These are phyloP conservation scores for Eucalyptus lansdowneana DNA, from an alignment of 345 rosid species.

Conservation along the genomic window DNA sequence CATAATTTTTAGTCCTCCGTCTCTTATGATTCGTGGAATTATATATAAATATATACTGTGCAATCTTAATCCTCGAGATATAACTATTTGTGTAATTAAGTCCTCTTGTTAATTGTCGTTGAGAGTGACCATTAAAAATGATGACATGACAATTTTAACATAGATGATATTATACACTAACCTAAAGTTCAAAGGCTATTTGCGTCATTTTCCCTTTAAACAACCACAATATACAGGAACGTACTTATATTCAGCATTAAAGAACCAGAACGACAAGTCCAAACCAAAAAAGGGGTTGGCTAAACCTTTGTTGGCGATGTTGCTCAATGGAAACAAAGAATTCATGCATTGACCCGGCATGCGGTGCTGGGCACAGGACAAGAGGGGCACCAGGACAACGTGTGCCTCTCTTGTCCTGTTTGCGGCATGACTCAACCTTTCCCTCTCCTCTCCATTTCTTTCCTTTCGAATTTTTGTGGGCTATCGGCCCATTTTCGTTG, in stretches of 20 bases:
- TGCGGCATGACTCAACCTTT: background rate
- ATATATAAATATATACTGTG: too few species aligned
- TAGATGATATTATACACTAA: too few species aligned
- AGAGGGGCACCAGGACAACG: background rate
- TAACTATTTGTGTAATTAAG: too few species aligned
- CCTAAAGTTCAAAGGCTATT: too few species aligned
- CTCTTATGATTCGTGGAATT: background rate
- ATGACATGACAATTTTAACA: too few species aligned
- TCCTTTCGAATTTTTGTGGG: too few species aligned
- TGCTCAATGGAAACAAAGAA: background rate
- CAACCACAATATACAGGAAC: background rate
- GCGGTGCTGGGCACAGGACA: background rate
- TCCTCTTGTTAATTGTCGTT: fast-evolving
- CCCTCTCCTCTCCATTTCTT: too few species aligned
- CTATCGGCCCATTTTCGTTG: background rate
- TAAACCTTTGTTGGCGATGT: background rate
- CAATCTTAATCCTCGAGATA: too few species aligned
- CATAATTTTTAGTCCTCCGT: background rate
- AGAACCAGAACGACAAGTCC: background rate
- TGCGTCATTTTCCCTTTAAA: background rate
- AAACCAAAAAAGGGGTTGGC: background rate
- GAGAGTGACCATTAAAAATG: too few species aligned
- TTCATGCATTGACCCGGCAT: background rate
- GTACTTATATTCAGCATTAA: background rate
- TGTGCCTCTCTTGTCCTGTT: background rate